phyloP scores from a whole-genome alignment of 2,329 filamentous ascomycete species.

The Penicillium decumbens region DNA sequence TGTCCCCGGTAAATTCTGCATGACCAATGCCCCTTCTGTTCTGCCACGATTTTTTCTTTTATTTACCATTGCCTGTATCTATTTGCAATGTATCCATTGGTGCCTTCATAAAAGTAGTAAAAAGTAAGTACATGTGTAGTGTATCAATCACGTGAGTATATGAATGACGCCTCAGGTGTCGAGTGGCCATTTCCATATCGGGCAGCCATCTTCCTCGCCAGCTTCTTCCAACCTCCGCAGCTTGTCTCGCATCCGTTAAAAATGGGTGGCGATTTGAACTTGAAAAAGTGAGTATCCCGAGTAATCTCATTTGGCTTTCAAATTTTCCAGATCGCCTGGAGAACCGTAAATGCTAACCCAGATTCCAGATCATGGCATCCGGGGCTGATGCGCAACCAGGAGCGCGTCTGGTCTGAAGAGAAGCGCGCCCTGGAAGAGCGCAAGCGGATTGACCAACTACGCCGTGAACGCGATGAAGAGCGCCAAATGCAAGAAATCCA shows the following conservation, averaged over 20 bases:
- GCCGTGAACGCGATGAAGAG: slow-evolving; percentile 92
- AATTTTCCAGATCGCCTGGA: not conserved
- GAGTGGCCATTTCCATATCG: slow-evolving; percentile 7
- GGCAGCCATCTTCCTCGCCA: slow-evolving; percentile 5
- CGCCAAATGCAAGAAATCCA: slow-evolving; percentile 88
- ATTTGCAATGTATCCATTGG: not conserved
- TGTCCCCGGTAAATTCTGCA: slow-evolving; percentile 19
- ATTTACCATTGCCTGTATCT: not conserved
- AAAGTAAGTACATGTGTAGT: not conserved
- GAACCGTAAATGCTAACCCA: slow-evolving; percentile 13
- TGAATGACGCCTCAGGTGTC: not conserved
- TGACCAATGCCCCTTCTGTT: slow-evolving; percentile 12
- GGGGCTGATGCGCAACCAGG: slow-evolving; percentile 82
- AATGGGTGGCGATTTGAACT: slow-evolving; percentile 92
- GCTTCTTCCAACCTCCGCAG: not conserved
- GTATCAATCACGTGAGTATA: slow-evolving; percentile 5
- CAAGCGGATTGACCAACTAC: slow-evolving; percentile 84
- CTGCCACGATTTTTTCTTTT: slow-evolving; percentile 9
- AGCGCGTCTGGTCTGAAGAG: slow-evolving; percentile 84
- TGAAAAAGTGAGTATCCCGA: slow-evolving; percentile 63
- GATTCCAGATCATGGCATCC: slow-evolving; percentile 75
- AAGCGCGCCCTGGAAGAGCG: slow-evolving; percentile 89
- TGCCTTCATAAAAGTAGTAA: not conserved
- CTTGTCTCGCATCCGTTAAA: slow-evolving; percentile 38
- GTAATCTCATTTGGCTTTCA: not conserved